Base-by-base conservation (phyloP, 2,329 filamentous ascomycete species). In the Colletotrichum sp. region DNA sequence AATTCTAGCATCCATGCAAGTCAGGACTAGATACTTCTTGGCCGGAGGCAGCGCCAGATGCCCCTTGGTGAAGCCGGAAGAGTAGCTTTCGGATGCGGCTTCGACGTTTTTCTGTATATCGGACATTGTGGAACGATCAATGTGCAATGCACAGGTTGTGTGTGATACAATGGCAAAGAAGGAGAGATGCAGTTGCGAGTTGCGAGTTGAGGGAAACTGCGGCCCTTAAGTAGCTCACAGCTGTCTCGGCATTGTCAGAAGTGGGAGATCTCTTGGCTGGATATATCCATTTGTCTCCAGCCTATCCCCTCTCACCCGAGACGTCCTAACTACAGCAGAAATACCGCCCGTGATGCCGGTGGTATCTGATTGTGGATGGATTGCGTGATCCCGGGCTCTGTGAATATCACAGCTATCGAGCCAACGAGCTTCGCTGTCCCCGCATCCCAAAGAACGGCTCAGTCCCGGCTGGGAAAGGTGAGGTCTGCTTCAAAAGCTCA, bases 1-100 rank as follows among this genome's bases (percentile, higher is more conserved):
- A 79, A 93, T 87, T 68, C 95, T 92, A 7, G 95, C 93, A 81
- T 97, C 95, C 94, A 97, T 97, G 85, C 95, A 97, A 1, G 94
- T 95, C 61, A 96, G 89, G 32, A 83, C 78, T 7, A 80, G 87
- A 80, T 94, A 94, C 79, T 93, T 90, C 85, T 93, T 94, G 12
- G 91, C 91, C 0, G 94, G 94, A 0, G 94, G 93, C 2, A 95
- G 88, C 1, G 91, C 88, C 6, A 96, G 88, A 77, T 92, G 78
- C 19, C 93, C 93, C 77, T 94, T 88, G n/a, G 87, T 91, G 83
- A 96, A 96, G 4, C 39, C 27, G 12, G 71, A 39, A 8, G 77
- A 77, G 63, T 78, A 69, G 34, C 29, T 72, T 30, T 70, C 77
- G 19, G 77, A 78, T 25, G 77, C 75, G 34, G 44, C 66, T 67